These are phyloP conservation scores for Fermentozyma sake DNA, from an alignment of 1,139 yeast genomes.

Conservation along the genomic window DNA sequence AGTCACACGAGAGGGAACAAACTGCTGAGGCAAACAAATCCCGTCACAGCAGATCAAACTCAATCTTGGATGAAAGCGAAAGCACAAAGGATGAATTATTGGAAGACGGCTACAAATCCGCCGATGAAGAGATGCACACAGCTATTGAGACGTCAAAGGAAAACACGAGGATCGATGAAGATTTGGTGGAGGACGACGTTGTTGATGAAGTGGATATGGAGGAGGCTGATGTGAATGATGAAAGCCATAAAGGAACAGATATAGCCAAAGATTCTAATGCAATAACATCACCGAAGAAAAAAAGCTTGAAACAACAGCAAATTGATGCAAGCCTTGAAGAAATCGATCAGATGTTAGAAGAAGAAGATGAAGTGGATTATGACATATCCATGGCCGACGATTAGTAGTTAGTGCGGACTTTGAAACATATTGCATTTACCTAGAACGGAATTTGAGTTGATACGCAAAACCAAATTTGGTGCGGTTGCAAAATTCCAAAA, in stretches of 20 bases:
- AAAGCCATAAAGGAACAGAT: constrained; percentile 4
- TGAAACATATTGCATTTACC: too few species aligned
- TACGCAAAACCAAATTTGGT: too few species aligned
- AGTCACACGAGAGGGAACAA: constrained; percentile 21
- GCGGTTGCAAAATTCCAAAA: too few species aligned
- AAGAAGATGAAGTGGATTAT: constrained; percentile 40
- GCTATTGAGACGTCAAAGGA: constrained; percentile 2
- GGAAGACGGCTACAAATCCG: constrained; percentile 1
- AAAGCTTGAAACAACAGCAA: constrained; percentile 7
- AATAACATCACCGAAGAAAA: too few species aligned
- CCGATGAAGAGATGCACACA: constrained; percentile 3
- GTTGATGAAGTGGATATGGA: constrained; percentile 4
- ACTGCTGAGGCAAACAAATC: constrained; percentile 3
- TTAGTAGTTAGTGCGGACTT: too few species aligned
- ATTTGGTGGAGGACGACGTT: constrained; percentile 7
- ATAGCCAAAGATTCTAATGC: constrained; percentile 3
- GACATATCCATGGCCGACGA: constrained; percentile 21
- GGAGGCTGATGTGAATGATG: constrained; percentile 3
- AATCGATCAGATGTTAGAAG: constrained; percentile 35
- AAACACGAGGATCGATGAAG: constrained; percentile 6
- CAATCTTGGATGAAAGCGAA: constrained; percentile 11
- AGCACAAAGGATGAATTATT: constrained; percentile 6
- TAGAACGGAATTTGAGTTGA: too few species aligned
- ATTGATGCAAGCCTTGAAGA: constrained; percentile 21
- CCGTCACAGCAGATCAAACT: constrained; percentile 10